Evolutionary conservation across 2,329 filamentous ascomycete genomes (phyloP), one percentile per base, ranked within the genome.

Genomic region (Ceratocystis cacaofunesta): DNA sequence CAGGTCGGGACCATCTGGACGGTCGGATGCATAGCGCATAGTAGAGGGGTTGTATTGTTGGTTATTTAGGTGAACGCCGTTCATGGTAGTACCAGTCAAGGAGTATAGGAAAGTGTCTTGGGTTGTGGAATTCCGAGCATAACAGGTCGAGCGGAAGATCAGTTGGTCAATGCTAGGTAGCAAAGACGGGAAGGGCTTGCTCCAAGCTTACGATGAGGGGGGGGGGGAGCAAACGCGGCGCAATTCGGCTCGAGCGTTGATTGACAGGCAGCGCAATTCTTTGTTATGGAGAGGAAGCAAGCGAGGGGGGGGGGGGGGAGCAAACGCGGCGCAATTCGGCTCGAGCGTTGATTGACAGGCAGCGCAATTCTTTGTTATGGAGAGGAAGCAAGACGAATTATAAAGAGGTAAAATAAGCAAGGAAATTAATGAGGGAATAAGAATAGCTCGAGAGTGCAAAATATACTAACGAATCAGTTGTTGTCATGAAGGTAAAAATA

Each of bases 71-170:
- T 58, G 55, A 58, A 58, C 17, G 17, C 55, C 28, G 55, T 58
- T 58, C 55, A 28, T 48, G 43, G 43, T 50, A n/a, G 28, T 22
- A 25, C 43, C 48, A 30, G 25, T 41, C 46, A 63, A 8, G 7
- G 17, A 22, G 22, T 64, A 61, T n/a, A 57, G 65, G 28, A 66
- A 30, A 17, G 28, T 60, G 58, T 61, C 19, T 58, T 62, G n/a
- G 66, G 43, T 43, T 65, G 57, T 15, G 48, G 30, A 17, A 65
- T 63, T 17, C 58, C 63, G 28, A 50, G 58, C 62, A 64, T 67
- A 32, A 48, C 28, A 48, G 64, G 57, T 50, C n/a, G 43, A 36
- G 28, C 25, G 15, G 28, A 17, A 10, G 48, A 52, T 52, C 8
- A 15, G 48, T 12, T 25, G 48, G 48, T 52, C 46, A 22, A 25